Evolutionary conservation across 139 green algal species (phyloP).

Genomic region (Volvox africanus): DNA sequence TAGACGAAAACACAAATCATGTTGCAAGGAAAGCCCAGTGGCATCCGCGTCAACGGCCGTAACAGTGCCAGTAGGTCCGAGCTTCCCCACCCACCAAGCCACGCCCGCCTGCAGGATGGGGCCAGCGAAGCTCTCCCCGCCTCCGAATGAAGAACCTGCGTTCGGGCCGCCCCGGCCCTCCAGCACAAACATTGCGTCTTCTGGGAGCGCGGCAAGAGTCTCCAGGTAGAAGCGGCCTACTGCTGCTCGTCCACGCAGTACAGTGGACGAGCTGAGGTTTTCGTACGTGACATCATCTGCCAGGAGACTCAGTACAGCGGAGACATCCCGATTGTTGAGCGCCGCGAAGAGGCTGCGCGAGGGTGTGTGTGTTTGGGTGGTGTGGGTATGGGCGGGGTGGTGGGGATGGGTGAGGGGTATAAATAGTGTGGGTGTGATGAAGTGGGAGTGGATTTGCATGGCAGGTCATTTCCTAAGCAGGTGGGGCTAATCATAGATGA

Average conservation of each 20-base stretch:
- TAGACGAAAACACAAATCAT: too few relatives aligned
- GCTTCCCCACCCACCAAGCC: constrained; percentile 39
- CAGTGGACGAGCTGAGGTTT: not conserved
- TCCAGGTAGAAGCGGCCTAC: constrained; percentile 49
- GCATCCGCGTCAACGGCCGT: too few relatives aligned
- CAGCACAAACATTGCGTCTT: constrained; percentile 46
- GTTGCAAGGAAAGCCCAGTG: too few relatives aligned
- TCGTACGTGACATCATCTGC: constrained; percentile 30
- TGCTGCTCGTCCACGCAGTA: not conserved
- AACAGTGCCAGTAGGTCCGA: too few relatives aligned
- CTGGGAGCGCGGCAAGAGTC: constrained; percentile 23
- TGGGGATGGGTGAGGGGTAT: not conserved
- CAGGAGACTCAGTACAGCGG: not conserved
- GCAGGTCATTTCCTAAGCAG: too few relatives aligned
- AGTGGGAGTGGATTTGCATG: too few relatives aligned
- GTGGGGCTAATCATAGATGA: too few relatives aligned
- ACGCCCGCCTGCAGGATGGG: constrained; percentile 40
- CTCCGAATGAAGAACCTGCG: not conserved
- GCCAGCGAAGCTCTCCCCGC: not conserved
- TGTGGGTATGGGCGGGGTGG: not conserved
- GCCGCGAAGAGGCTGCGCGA: constrained; percentile 15
- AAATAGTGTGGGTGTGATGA: too few relatives aligned
- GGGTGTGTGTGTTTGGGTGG: not conserved
- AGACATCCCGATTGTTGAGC: constrained; percentile 38
- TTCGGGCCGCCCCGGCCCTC: not conserved